Conservation (phyloP, 2,329 filamentous ascomycete species). For the Exophiala spinifera region DNA sequence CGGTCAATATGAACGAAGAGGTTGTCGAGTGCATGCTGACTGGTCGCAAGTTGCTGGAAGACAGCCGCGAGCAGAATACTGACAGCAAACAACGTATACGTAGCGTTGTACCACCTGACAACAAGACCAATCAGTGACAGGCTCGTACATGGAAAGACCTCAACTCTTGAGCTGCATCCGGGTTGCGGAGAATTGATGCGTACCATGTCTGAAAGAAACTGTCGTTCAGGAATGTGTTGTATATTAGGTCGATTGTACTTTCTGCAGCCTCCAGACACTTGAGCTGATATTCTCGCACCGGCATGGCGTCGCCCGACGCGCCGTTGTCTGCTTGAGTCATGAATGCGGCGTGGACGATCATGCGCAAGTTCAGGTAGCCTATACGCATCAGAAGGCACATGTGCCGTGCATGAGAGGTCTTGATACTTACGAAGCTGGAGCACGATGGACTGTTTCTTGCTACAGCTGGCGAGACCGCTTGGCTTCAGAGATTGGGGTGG, state of each 20-base stretch:
- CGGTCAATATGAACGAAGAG: conserved; percentile 36
- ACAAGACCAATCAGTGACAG: no score
- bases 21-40: conserved; percentile 32
- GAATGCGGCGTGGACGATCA: conserved; percentile 38
- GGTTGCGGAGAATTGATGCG: neutral
- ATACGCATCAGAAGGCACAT: neutral
- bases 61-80: conserved; percentile 32
- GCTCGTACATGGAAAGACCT: no score
- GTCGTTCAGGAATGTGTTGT: conserved; percentile 40
- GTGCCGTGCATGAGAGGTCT: neutral
- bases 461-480: conserved; percentile 33
- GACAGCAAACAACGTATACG: conserved; percentile 41
- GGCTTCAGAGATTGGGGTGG: conserved; percentile 36
- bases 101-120: conserved; percentile 41
- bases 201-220: conserved; percentile 43
- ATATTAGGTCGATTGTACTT: conserved; percentile 40
- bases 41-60: conserved; percentile 37
- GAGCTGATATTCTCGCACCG: conserved; percentile 30
- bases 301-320: conserved; percentile 33
- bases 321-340: conserved; percentile 19
- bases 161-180: no score
- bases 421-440: conserved; percentile 33
- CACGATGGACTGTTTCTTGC: conserved; percentile 38
- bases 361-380: conserved; percentile 42
- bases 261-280: conserved; percentile 37